phyloP scores from a whole-genome alignment of 1,284 basidiomycete species.

The Leccinum cinnamomeum region DNA sequence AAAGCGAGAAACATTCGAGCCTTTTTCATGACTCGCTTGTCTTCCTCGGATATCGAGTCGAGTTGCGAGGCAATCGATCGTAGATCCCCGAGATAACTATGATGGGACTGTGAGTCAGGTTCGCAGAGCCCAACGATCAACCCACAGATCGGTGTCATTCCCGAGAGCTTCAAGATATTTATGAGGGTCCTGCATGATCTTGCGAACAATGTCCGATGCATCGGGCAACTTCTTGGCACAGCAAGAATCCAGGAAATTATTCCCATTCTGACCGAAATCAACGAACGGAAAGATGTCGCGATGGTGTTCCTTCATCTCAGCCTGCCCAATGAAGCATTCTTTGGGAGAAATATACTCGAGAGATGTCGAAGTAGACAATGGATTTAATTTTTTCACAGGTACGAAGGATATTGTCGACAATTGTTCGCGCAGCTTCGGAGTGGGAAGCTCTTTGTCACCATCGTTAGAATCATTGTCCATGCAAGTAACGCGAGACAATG shows the following conservation, averaged over 20 bases:
- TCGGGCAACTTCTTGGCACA: slow-evolving; percentile 26
- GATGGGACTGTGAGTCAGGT: slow-evolving; percentile 8
- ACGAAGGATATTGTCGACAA: slow-evolving; percentile 17
- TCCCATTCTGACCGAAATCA: slow-evolving; percentile 23
- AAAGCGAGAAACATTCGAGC: slow-evolving; percentile 24
- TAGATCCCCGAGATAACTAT: slow-evolving; percentile 28
- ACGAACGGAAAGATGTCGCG: slow-evolving; percentile 23
- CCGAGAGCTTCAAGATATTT: slow-evolving; percentile 15
- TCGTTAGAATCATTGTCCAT: slow-evolving; percentile 5
- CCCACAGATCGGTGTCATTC: slow-evolving; percentile 9
- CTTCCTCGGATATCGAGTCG: slow-evolving; percentile 13
- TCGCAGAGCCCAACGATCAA: neutral
- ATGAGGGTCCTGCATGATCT: slow-evolving; percentile 21
- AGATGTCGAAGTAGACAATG: neutral
- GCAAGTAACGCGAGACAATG: neutral
- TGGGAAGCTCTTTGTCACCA: slow-evolving; percentile 9
- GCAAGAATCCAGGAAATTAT: slow-evolving; percentile 24
- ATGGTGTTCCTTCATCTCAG: slow-evolving; percentile 15
- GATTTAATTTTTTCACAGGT: slow-evolving; percentile 2
- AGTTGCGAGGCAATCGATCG: slow-evolving; percentile 20
- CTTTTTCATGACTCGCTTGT: slow-evolving; percentile 19
- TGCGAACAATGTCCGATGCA: slow-evolving; percentile 19
- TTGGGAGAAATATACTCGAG: slow-evolving; percentile 14
- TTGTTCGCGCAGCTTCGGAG: slow-evolving; percentile 2
- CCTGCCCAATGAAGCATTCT: slow-evolving; percentile 24